Conservation (phyloP, 2,329 filamentous ascomycete genomes). For the Beauveria rudraprayagi region DNA sequence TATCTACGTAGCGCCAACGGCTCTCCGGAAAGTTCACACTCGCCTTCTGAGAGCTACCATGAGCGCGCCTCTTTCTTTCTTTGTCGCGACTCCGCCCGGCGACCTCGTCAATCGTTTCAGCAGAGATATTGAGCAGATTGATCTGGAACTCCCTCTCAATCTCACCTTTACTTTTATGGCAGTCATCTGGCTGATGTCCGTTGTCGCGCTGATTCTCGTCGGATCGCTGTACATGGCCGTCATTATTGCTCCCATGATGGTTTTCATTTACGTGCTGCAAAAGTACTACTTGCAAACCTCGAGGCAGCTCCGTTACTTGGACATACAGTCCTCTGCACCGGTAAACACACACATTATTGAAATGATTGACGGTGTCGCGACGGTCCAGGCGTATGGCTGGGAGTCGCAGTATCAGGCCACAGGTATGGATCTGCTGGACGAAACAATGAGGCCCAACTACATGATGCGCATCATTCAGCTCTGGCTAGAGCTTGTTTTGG, state of each 20-base stretch:
- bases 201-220: conserved; percentile 33
- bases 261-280: conserved; percentile 20
- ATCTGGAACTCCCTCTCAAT: conserved; percentile 26
- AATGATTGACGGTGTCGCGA: conserved; percentile 18
- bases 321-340: conserved; percentile 23
- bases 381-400: conserved; percentile 29
- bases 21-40: conserved; percentile 16
- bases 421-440: conserved; percentile 24
- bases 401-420: conserved; percentile 15
- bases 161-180: conserved; percentile 19
- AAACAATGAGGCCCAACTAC: conserved; percentile 25
- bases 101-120: conserved; percentile 30
- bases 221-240: conserved; percentile 38
- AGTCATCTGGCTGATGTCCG: conserved; percentile 17
- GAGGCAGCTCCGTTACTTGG: conserved; percentile 22
- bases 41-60: conserved; percentile 22
- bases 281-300: conserved; percentile 25
- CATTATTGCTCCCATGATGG: conserved; percentile 31
- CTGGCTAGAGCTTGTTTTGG: conserved; percentile 40
- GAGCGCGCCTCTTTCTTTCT: conserved; percentile 25
- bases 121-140: conserved; percentile 31
- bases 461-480: conserved; percentile 39
- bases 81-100: conserved; percentile 28
- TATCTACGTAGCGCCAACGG: conserved; percentile 20
- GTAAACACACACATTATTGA: conserved; percentile 23